phyloP scores from a whole-genome alignment of 768 basidiomycete genomes.

The Leccinum longicurvipes region DNA sequence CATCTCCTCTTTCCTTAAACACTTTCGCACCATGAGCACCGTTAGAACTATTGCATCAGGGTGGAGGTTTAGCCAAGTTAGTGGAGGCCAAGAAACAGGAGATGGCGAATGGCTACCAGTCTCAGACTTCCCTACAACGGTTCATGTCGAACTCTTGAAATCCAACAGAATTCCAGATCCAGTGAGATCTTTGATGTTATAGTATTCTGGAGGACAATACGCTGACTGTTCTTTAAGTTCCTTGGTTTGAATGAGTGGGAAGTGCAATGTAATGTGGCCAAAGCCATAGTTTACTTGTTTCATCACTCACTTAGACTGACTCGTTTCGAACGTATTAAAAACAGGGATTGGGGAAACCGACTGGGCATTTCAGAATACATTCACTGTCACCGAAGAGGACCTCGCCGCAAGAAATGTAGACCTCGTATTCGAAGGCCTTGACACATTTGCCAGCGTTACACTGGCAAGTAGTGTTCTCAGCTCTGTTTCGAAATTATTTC shows the following conservation, averaged over 20 bases:
- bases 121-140: slow-evolving; percentile 74
- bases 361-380: slow-evolving; percentile 77
- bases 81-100: slow-evolving; percentile 55
- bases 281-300: neutral
- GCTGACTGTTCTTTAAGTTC: slow-evolving; percentile 44
- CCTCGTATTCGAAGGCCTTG: slow-evolving; percentile 86
- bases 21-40: slow-evolving; percentile 14
- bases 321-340: neutral
- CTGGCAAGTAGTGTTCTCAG: slow-evolving; percentile 42
- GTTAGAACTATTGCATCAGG: slow-evolving; percentile 35
- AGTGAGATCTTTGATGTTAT: slow-evolving; percentile 41
- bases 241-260: slow-evolving; percentile 83
- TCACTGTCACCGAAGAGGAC: slow-evolving; percentile 49
- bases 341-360: slow-evolving; percentile 85
- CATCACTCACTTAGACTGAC: neutral
- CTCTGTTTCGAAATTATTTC: neutral
- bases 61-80: slow-evolving; percentile 70
- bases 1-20: neutral
- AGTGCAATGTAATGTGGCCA: slow-evolving; percentile 67
- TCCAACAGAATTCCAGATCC: slow-evolving; percentile 77
- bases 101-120: slow-evolving; percentile 65
- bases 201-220: neutral
- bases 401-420: slow-evolving; percentile 52
- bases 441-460: slow-evolving; percentile 77
- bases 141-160: slow-evolving; percentile 83